phyloP scores from a whole-genome alignment of 306 rosid species.

The Sesbania bispinosa region DNA sequence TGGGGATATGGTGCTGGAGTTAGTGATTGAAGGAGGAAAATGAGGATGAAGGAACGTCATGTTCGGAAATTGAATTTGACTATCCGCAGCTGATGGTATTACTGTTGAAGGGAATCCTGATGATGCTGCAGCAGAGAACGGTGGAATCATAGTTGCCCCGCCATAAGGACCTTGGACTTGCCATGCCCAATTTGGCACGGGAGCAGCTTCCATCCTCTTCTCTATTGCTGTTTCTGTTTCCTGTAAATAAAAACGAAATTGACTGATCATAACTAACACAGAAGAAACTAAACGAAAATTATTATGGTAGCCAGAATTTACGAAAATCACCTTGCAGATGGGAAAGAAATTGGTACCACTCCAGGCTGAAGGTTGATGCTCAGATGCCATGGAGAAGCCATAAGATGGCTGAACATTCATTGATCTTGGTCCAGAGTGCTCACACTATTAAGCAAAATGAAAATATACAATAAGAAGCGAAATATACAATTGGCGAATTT shows the following conservation, averaged over 20 bases:
- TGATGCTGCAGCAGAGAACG: conserved; percentile 97
- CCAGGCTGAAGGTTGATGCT: conserved; percentile 50
- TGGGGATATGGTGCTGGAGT: conserved; percentile 37
- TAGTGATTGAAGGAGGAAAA: conserved; percentile 44
- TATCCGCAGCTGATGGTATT: conserved; percentile 52
- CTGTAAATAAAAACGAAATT: conserved; percentile 35
- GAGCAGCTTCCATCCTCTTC: conserved; percentile 55
- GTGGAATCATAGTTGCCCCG: conserved; percentile 47
- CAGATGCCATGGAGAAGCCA: conserved; percentile 43
- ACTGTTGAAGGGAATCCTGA: conserved; percentile 91
- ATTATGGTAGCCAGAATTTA: not conserved
- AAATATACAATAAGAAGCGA: not conserved
- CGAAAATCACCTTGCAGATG: conserved; percentile 44
- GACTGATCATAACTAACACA: not conserved
- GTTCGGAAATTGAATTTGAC: conserved; percentile 53
- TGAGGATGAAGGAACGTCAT: conserved; percentile 37
- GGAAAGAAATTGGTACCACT: conserved; percentile 49
- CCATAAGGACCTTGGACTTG: conserved; percentile 53
- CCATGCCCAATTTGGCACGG: conserved; percentile 58
- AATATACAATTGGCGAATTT: not conserved
- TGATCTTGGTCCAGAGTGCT: conserved; percentile 49
- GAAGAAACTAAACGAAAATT: not conserved
- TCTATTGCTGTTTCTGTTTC: conserved; percentile 81
- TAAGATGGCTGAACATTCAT: conserved; percentile 37
- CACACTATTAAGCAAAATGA: conserved; percentile 38